Base-by-base conservation (phyloP, 2,329 filamentous ascomycete genomes). In the Colletotrichum simmondsii region DNA sequence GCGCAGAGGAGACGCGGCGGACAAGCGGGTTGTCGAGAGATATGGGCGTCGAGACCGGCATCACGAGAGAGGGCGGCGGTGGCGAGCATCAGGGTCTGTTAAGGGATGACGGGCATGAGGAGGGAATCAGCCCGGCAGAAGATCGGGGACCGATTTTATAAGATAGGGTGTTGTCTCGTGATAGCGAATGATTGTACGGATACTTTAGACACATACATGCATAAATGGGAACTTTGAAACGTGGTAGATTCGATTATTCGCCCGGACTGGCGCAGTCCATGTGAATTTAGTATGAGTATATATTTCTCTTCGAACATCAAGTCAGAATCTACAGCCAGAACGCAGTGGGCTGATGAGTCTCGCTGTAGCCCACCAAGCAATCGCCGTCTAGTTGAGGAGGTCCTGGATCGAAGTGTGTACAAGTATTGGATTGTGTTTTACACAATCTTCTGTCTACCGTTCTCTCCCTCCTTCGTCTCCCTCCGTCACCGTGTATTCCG, bases 1-100 rank as follows among this genome's bases (percentile, higher is more conserved):
- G 93, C 54, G 91, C 91, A 11, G 92, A 93, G 75, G 90, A 92
- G 80, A 89, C 89, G 67, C 84, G 87, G 30, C 83, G 86, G 24
- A 85, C 81, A 5, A 79, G 78, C 65, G 79, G 78, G 8, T 52
- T 79, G n/a, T 76, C 61, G 11, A 67, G 70, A 76, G 77, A 19
- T 75, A 77, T 74, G 35, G 77, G 74, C 4, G 77, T 81, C 8
- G 78, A 80, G 66, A 82, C 79, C 16, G 83, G 84, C 2, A 74
- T 84, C 5, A 81, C 80, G 30, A 79, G 83, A 19, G 84, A 85
- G 61, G 80, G 82, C 35, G 80, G 78, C 5, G 79, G 79, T 19
- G 82, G 82, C 3, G 87, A 88, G 75, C 81, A 83, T 62, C 81
- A 82, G 60, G 85, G 85, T 0, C 74, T 89, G 30, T 75, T 88